Base-by-base conservation (phyloP, 306 rosid genomes). In the Trifolium repens region DNA sequence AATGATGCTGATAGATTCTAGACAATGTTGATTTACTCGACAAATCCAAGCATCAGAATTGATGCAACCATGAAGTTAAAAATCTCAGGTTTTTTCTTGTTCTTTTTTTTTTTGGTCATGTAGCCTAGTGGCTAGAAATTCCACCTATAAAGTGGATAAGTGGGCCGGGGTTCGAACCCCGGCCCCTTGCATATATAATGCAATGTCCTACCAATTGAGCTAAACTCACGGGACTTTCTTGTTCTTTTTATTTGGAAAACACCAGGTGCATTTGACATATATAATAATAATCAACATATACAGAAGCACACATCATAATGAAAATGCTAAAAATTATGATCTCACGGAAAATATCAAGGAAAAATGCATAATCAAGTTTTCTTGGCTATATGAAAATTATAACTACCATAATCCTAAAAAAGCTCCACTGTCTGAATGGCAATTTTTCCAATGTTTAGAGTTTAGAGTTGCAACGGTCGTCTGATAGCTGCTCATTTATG, bases 301-400 rank as follows among this genome's bases (percentile, higher is more conserved):
- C n/a, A 22, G 42, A 77, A 66, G 24, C 60, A 66, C 61, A 42
- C 24, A 39, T 49, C 46, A 50, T 30, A 54, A 53, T 30, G 47
- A 63, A 79, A 69, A 69, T 52, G 54, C 26, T 42, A 53, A 66
- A 37, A 22, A 78, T 72, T 74, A 72, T 32, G 74, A 67, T 47
- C 52, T 22, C 46, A 55, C n/a, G 9, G 11, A 22, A 22, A 72
- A 72, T 27, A 67, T 27, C 24, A 73, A 67, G 49, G 44, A 34
- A 59, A 60, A 0, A 67, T 47, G 32, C 32, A 58, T 47, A 49
- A 71, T 57, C 53, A 67, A 37, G 17, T 59, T 78, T 54, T 54
- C 26, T 72, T 59, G 64, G 47, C 14, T 40, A 47, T 11, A 58
- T 27, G 8, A 60, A 35, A 74, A 53, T 7, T 72, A 3, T n/a